These are phyloP conservation scores for Microcyclosporella mali DNA, from an alignment of 2,329 filamentous ascomycete genomes.

Conservation along the genomic window DNA sequence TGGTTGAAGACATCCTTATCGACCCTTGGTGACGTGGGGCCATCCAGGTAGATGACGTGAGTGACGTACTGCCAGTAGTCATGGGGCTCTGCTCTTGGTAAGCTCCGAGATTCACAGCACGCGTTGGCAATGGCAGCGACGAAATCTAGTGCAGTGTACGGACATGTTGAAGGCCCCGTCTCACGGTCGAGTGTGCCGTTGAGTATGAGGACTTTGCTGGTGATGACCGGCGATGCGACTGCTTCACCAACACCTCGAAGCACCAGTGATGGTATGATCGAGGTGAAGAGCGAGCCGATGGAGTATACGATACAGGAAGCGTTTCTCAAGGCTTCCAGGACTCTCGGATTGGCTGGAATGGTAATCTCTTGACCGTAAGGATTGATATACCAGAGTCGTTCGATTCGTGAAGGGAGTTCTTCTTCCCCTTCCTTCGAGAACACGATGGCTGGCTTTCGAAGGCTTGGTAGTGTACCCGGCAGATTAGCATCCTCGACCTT, in stretches of 20 bases:
- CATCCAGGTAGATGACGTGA: conserved; percentile 75
- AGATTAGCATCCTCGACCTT: conserved; percentile 72
- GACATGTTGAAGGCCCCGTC: conserved; percentile 61
- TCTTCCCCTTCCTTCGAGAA: conserved; percentile 73
- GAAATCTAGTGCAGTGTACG: conserved; percentile 74
- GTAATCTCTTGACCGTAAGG: conserved; percentile 96
- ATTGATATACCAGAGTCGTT: conserved; percentile 93
- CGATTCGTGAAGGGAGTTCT: conserved; percentile 70
- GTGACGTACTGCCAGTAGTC: conserved; percentile 68
- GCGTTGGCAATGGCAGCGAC: conserved; percentile 72
- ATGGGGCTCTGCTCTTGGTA: conserved; percentile 21
- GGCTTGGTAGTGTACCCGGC: conserved; percentile 70
- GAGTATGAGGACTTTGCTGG: conserved; percentile 73
- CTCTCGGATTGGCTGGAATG: conserved; percentile 74
- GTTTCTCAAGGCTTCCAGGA: conserved; percentile 59
- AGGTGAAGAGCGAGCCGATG: conserved; percentile 91
- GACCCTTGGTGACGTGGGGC: conserved; percentile 61
- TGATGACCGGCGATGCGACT: conserved; percentile 44
- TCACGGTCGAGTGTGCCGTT: conserved; percentile 83
- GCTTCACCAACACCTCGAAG: conserved; percentile 67
- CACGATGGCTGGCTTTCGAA: conserved; percentile 72
- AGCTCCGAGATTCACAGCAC: conserved; percentile 59
- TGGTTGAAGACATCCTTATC: conserved; percentile 57
- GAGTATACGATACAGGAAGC: conserved; percentile 75
- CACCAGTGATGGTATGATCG: conserved; percentile 75